A percentile compares a stretch with the other conserved stretches of the same genome.
Evolutionary conservation across 2,329 filamentous ascomycete genomes (phyloP).

Genomic region (Aspergillus ochraceoroseus): DNA sequence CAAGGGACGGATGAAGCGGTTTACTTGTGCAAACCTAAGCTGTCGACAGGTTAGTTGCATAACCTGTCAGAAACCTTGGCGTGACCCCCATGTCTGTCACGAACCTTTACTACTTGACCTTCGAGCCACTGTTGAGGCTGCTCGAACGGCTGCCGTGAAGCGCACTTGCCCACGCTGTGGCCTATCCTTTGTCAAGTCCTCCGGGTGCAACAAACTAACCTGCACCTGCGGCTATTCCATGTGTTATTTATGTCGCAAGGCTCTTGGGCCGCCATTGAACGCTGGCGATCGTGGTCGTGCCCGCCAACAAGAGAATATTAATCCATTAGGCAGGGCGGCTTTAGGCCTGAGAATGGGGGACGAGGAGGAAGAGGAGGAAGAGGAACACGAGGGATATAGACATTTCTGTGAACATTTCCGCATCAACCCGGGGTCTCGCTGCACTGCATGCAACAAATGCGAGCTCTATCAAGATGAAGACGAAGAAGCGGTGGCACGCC

Average conservation of each 20-base stretch:
- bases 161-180: conserved; percentile 89
- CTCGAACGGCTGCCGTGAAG: conserved; percentile 90
- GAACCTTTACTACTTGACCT: conserved; percentile 76
- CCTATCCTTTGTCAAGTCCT: conserved; percentile 85
- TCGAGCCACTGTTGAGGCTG: conserved; percentile 83
- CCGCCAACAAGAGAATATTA: conserved; percentile 21
- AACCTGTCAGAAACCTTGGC: conserved; percentile 75
- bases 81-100: conserved; percentile 84
- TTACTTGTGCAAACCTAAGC: conserved; percentile 65
- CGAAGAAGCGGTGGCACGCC: conserved; percentile 63
- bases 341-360: conserved; percentile 26
- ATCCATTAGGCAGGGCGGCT: conserved; percentile 42
- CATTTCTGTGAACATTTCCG: conserved; percentile 98
- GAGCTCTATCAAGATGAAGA: conserved; percentile 68
- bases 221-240: conserved; percentile 95
- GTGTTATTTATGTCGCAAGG: conserved; percentile 92
- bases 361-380: conserved; percentile 24
- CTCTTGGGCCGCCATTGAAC: conserved; percentile 39
- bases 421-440: conserved; percentile 68
- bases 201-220: conserved; percentile 94
- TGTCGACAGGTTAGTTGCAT: conserved; percentile 74
- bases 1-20: conserved; percentile 67
- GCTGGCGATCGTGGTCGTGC: conserved; percentile 12
- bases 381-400: conserved; percentile 67
- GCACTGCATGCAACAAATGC: conserved; percentile 73